phyloP scores from a whole-genome alignment of 1,139 yeast species.

The Candida pseudocylindracea region DNA sequence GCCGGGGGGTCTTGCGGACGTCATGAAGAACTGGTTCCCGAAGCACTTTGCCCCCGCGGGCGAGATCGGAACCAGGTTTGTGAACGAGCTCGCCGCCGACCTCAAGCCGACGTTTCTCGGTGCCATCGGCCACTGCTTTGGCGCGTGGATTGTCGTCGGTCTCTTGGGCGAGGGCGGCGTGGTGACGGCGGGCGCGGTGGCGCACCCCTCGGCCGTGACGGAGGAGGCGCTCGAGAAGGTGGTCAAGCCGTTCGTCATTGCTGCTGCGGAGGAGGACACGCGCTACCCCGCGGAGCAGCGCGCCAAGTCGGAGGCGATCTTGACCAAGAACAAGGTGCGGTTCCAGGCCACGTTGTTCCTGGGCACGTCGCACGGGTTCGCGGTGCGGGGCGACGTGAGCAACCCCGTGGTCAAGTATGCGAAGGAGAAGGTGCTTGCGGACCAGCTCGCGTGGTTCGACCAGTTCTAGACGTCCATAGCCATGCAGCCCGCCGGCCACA shows the following conservation, averaged over 20 bases:
- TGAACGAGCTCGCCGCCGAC: no score
- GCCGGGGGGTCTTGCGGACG: background rate
- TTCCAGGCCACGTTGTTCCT: background rate
- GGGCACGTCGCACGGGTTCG: background rate
- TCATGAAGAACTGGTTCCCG: background rate
- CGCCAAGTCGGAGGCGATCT: background rate
- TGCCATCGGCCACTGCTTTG: background rate
- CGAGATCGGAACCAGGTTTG: background rate
- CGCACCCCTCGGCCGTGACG: background rate
- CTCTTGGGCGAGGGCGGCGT: background rate
- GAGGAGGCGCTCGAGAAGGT: background rate
- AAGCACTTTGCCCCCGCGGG: background rate
- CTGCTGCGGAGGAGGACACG: background rate
- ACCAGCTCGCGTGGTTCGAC: conserved; percentile 15
- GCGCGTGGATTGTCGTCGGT: background rate
- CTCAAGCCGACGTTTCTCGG: background rate
- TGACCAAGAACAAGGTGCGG: background rate
- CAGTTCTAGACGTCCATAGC: no score
- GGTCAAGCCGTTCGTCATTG: background rate
- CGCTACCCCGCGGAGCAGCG: background rate
- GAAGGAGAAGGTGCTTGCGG: conserved; percentile 16
- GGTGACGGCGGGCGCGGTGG: background rate
- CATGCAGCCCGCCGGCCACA: no score
- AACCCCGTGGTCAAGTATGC: no score
- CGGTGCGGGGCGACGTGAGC: no score